A percentile compares a stretch with the other conserved stretches of the same genome.
Evolutionary conservation across 2,329 filamentous ascomycete species (phyloP).

Genomic region (Aspergillus sclerotialis): DNA sequence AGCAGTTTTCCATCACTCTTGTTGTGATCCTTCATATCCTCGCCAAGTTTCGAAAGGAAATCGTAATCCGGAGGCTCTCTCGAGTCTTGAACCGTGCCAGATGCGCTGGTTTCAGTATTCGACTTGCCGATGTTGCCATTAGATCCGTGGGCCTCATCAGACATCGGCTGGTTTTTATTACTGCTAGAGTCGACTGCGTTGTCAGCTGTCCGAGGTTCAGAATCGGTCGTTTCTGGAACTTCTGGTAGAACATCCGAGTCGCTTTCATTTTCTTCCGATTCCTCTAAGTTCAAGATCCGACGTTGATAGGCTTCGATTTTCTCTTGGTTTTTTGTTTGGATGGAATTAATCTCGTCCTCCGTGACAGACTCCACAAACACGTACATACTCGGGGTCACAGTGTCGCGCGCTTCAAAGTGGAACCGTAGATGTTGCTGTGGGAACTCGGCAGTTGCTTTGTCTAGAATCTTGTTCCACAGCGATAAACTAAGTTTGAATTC

Average conservation of each 20-base stretch:
- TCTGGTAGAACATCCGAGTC: not conserved
- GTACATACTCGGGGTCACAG: slow-evolving; percentile 64
- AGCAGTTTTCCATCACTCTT: slow-evolving; percentile 39
- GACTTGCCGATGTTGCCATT: too few species aligned
- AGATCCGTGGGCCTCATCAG: too few species aligned
- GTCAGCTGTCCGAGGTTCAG: not conserved
- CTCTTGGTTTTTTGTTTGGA: slow-evolving; percentile 63
- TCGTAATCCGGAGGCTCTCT: slow-evolving; percentile 2
- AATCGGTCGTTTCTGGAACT: not conserved
- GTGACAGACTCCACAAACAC: slow-evolving; percentile 83
- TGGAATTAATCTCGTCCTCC: slow-evolving; percentile 60
- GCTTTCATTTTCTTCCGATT: slow-evolving; percentile 12
- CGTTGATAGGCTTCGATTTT: slow-evolving; percentile 63
- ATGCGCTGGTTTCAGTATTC: not conserved
- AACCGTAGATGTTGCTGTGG: slow-evolving; percentile 69
- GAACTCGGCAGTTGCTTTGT: slow-evolving; percentile 67
- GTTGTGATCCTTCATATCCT: not conserved
- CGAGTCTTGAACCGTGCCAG: slow-evolving; percentile 4
- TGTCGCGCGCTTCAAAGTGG: slow-evolving; percentile 69
- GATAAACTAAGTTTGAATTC: slow-evolving; percentile 80
- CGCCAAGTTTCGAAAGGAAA: slow-evolving; percentile 3
- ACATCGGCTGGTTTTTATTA: too few species aligned
- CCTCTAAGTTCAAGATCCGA: slow-evolving; percentile 29
- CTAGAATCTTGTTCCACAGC: slow-evolving; percentile 70
- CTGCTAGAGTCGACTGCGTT: too few species aligned